phyloP scores from a whole-genome alignment of 306 rosid species.

The Cajanus cajan region DNA sequence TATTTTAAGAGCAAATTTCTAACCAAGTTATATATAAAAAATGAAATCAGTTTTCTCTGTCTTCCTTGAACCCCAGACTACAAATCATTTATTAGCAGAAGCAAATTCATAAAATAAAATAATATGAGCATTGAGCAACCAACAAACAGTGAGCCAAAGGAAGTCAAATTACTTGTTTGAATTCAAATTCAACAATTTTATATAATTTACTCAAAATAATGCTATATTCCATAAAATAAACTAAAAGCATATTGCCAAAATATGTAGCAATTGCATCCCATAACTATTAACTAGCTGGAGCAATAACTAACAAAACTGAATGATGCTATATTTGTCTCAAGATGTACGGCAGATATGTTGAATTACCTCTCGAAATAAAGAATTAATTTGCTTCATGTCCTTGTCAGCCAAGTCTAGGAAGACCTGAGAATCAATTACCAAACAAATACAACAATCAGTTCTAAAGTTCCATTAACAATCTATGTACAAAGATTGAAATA shows the following conservation, averaged over 20 bases:
- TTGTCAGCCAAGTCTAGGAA: conserved; percentile 85
- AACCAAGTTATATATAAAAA: conserved; percentile 12
- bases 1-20: neutral
- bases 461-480: neutral
- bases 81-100: conserved; percentile 5
- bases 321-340: conserved; percentile 9
- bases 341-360: conserved; percentile 3
- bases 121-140: neutral
- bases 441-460: conserved; percentile 21
- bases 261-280: conserved; percentile 16
- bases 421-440: conserved; percentile 53
- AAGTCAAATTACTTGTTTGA: conserved; percentile 4
- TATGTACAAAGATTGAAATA: conserved; percentile 3
- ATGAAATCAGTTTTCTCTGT: neutral
- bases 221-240: neutral
- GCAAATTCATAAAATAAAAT: conserved; percentile 6
- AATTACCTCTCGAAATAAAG: conserved; percentile 82
- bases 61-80: neutral
- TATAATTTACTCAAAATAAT: neutral
- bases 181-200: conserved; percentile 7
- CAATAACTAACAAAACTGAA: conserved; percentile 17
- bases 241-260: conserved; percentile 10
- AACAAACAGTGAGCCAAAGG: conserved; percentile 1
- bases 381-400: conserved; percentile 84
- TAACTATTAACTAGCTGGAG: conserved; percentile 5